Base-by-base conservation (phyloP, 225 moss, liverwort and hornwort species). In the Rhytidiadelphus loreus region DNA sequence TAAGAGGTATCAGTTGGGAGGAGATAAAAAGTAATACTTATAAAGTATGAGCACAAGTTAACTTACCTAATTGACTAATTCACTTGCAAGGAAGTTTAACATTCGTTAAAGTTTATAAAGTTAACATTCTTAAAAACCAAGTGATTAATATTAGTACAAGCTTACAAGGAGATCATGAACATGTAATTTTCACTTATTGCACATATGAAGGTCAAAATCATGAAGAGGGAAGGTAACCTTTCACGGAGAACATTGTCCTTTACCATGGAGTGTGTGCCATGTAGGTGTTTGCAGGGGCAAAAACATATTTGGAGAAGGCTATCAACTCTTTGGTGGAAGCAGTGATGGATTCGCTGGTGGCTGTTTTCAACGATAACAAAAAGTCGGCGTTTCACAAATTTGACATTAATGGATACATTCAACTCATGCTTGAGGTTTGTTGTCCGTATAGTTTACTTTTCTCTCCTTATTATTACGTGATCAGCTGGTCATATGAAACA, bases 361-460 rank as follows among this genome's bases (percentile, higher is more conserved):
- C 93, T 80, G 90, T 94, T 35, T 96, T 98, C 35, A 90, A 88
- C 32, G 98, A 97, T 22, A 95, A 95, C 81, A 96, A 90, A 70
- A 80, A 76, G 71, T 90, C 92, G 66, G 91, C 94, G 26, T 92
- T 98, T 37, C 91, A 96, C 62, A 83, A 92, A 70, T 90, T 98
- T 71, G 96, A 98, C 85, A 88, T 96, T 64, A 96, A 98, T 75
- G 98, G 98, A 68, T 98, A 95, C 81, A 86, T 94, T 39, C 98
- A 97, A 82, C 93, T 98, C 20, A 97, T 93, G 88, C 96, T 98
- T 74, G 98, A 98, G 96, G 96, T 96, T 80, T 61, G 89, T 89
- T 59, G 26, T 39, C 53, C 80, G 50, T 50, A 4, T 15, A 12
- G 46, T 50, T 48, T 53, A 41, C 84, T 41, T n/a, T 57, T 74